A percentile compares a stretch with the other conserved stretches of the same genome.
Conservation (phyloP, 2,329 filamentous ascomycete genomes). For the Tolypocladium cylindrosporum region DNA sequence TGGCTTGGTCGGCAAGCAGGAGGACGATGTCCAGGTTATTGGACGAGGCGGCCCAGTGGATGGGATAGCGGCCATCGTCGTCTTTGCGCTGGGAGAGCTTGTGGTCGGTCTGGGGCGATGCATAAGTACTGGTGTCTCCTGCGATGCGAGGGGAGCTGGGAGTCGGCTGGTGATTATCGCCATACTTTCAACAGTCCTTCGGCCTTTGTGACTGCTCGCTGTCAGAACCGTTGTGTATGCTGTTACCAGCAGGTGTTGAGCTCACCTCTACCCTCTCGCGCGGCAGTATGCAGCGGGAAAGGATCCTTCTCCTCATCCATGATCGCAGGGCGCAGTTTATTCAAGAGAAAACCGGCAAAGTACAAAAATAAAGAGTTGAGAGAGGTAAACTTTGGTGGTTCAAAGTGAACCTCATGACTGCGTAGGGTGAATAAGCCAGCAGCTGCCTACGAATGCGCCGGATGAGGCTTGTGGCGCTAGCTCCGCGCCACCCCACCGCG, state of each 20-base stretch:
- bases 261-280: constrained; percentile 74
- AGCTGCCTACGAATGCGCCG: not conserved
- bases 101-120: constrained; percentile 54
- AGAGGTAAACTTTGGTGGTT: not conserved
- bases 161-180: not conserved
- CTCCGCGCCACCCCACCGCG: constrained; percentile 4
- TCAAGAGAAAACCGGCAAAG: rapidly evolving
- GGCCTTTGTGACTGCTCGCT: constrained; percentile 5
- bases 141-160: not conserved
- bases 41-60: constrained; percentile 90
- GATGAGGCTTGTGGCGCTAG: not conserved
- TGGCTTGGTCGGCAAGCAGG: constrained; percentile 57
- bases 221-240: not conserved
- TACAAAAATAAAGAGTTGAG: not conserved
- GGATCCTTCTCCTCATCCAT: constrained; percentile 40
- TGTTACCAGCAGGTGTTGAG: not conserved
- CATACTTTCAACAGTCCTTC: constrained; percentile 9
- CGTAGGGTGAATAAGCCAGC: not conserved
- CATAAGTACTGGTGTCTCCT: not conserved
- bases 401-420: not conserved
- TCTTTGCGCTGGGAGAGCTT: constrained; percentile 66
- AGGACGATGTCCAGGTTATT: constrained; percentile 68
- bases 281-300: constrained; percentile 80
- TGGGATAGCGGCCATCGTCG: constrained; percentile 77
- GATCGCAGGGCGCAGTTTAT: not conserved